Evolutionary conservation across 352 stramenopile species (phyloP).

Genomic region (Phytophthora vignae): DNA sequence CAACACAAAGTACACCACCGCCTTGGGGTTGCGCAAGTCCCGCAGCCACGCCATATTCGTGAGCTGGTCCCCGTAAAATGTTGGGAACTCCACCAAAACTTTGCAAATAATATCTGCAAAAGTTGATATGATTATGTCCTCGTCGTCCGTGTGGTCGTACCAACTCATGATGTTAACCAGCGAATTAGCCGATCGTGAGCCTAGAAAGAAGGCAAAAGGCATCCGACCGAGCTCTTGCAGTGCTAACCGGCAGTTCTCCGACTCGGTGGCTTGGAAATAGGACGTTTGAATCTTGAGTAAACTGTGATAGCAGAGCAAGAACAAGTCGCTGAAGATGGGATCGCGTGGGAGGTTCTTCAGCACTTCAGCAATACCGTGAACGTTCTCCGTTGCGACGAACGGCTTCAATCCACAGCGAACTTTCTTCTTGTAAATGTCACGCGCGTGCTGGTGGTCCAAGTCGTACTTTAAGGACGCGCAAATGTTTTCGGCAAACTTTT

Average conservation of each 20-base stretch:
- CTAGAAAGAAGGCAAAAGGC: constrained; percentile 81
- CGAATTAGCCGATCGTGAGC: constrained; percentile 60
- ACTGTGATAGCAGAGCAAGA: constrained; percentile 70
- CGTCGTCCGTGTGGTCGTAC: constrained; percentile 50
- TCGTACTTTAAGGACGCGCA: constrained; percentile 86
- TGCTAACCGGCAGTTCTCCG: constrained; percentile 49
- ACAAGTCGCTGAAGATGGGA: constrained; percentile 80
- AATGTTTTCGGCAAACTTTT: constrained; percentile 83
- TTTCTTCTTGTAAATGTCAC: constrained; percentile 85
- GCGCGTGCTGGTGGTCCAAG: constrained; percentile 70
- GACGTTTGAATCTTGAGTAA: constrained; percentile 55
- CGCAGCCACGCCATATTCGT: constrained; percentile 75
- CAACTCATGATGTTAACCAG: constrained; percentile 59
- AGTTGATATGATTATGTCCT: constrained; percentile 46
- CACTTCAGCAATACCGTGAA: constrained; percentile 81
- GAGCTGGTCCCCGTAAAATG: constrained; percentile 73
- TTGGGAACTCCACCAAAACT: constrained; percentile 67
- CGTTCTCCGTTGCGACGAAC: constrained; percentile 70
- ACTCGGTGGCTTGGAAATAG: constrained; percentile 73
- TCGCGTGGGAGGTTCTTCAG: constrained; percentile 82
- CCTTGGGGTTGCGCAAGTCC: constrained; percentile 53
- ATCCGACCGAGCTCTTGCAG: constrained; percentile 62
- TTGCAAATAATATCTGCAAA: constrained; percentile 80
- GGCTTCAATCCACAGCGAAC: constrained; percentile 67
- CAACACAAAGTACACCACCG: constrained; percentile 73